phyloP scores from a whole-genome alignment of 2,329 filamentous ascomycete genomes.

The Colletotrichum cuscutae region DNA sequence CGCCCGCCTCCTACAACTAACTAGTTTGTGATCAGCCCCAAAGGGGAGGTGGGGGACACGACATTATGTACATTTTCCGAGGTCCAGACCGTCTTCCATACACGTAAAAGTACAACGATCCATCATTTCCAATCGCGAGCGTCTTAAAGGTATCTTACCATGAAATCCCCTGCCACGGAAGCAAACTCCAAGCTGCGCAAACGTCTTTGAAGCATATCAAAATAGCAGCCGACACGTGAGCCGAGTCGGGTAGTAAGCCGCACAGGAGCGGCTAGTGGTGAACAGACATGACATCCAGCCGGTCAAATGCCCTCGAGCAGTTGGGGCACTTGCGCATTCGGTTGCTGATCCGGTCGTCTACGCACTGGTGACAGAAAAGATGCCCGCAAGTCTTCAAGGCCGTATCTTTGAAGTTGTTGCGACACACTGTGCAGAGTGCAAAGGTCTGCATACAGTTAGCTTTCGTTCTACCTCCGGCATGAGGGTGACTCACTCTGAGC shows the following conservation, averaged over 20 bases:
- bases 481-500: slow-evolving; percentile 69
- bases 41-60: neutral
- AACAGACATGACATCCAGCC: slow-evolving; percentile 85
- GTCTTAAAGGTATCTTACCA: slow-evolving; percentile 36
- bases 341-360: slow-evolving; percentile 88
- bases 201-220: slow-evolving; percentile 16
- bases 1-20: neutral
- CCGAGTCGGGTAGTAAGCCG: neutral
- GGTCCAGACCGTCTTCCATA: slow-evolving; percentile 32
- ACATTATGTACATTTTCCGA: slow-evolving; percentile 32
- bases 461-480: neutral
- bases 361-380: slow-evolving; percentile 90
- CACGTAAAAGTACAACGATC: slow-evolving; percentile 36
- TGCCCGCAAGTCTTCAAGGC: slow-evolving; percentile 94
- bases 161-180: slow-evolving; percentile 26
- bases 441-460: slow-evolving; percentile 47
- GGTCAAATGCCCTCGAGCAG: slow-evolving; percentile 92
- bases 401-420: slow-evolving; percentile 93
- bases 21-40: slow-evolving; percentile 5
- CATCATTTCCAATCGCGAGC: slow-evolving; percentile 34
- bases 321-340: slow-evolving; percentile 95
- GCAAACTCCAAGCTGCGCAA: slow-evolving; percentile 31
- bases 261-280: slow-evolving; percentile 52
- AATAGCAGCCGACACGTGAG: neutral
- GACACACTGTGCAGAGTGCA: slow-evolving; percentile 87